Conservation (phyloP, 345 rosid genomes). For the Mallotus nudiflorus region DNA sequence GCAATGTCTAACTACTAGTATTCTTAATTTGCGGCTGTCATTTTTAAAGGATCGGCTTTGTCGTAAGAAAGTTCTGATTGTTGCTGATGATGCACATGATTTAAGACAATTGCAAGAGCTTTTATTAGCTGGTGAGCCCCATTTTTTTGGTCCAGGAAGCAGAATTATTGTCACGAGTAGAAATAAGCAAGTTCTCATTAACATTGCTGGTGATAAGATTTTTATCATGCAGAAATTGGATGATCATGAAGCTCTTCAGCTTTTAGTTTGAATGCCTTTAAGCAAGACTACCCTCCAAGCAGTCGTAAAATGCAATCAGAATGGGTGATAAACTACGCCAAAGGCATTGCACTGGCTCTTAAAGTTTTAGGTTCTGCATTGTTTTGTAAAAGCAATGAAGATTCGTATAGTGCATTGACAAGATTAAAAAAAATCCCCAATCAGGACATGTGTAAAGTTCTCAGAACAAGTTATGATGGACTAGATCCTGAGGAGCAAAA, state of each 20-base stretch:
- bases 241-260: not conserved
- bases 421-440: not conserved
- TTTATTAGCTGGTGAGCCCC: not conserved
- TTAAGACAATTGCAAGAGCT: no score
- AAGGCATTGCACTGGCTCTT: constrained; percentile 13
- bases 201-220: not conserved
- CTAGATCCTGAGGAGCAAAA: not conserved
- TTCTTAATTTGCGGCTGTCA: no score
- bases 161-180: not conserved
- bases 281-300: not conserved
- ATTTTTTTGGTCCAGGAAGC: not conserved
- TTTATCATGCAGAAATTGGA: not conserved
- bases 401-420: not conserved
- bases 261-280: constrained; percentile 9
- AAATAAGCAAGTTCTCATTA: constrained; percentile 4
- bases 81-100: no score
- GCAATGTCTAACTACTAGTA: no score
- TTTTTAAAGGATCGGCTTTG: no score
- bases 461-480: constrained; percentile 3
- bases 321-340: not conserved
- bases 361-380: constrained; percentile 14
- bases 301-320: not conserved
- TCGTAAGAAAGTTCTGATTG: no score
- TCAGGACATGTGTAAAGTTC: not conserved
- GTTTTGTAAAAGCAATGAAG: not conserved